Conservation (phyloP, 2,329 filamentous ascomycete genomes). For the Orbilia quercus region DNA sequence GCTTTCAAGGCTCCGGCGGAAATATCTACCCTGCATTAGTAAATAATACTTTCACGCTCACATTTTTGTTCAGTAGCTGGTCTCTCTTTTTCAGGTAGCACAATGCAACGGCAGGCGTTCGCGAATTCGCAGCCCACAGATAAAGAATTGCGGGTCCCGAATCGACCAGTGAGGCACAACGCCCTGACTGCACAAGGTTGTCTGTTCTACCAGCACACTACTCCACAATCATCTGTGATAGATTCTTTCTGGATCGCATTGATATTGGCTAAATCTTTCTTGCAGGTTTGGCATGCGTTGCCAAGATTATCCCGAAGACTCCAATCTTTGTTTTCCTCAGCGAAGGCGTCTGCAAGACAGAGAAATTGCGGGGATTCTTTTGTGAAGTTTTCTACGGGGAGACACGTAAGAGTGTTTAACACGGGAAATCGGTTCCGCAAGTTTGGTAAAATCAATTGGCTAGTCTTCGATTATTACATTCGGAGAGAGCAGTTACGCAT, state of each 20-base stretch:
- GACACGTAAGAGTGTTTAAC: conserved; percentile 29
- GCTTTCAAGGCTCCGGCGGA: neutral
- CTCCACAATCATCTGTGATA: conserved; percentile 25
- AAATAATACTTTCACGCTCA: neutral
- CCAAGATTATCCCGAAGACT: conserved; percentile 36
- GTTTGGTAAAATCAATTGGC: neutral
- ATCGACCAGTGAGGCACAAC: neutral
- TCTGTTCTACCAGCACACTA: conserved; percentile 27
- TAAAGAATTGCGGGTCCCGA: too few relatives aligned
- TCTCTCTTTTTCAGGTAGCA: neutral
- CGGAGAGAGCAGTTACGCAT: too few relatives aligned
- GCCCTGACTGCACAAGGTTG: neutral
- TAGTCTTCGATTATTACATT: too few relatives aligned
- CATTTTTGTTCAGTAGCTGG: too few relatives aligned
- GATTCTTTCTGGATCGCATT: conserved; percentile 27
- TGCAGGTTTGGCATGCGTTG: conserved; percentile 50
- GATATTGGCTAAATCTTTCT: conserved; percentile 23
- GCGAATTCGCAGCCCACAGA: too few relatives aligned
- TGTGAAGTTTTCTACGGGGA: neutral
- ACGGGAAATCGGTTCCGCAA: neutral
- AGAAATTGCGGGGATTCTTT: conserved; percentile 27
- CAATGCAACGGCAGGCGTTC: neutral
- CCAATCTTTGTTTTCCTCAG: conserved; percentile 29
- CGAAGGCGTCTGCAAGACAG: conserved; percentile 39
- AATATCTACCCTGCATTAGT: neutral